Percentiles rank a stretch among this genome's conserved stretches.
These are phyloP conservation scores for Auricularia sp. DNA, from an alignment of 768 basidiomycete genomes.

Conservation along the genomic window DNA sequence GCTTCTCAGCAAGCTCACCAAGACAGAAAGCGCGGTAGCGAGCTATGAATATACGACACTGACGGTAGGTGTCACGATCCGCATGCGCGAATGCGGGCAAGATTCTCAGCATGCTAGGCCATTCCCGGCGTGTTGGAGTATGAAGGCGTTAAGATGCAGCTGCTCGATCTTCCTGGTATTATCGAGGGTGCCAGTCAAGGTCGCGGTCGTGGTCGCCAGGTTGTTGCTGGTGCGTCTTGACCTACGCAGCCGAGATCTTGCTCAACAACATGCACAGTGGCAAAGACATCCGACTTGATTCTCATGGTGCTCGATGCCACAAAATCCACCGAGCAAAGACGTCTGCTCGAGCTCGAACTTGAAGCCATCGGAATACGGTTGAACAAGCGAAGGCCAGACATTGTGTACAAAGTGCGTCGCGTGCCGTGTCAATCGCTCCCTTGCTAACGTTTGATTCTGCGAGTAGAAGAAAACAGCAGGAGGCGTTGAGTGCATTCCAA, in stretches of 20 bases:
- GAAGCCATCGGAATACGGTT: conserved; percentile 95
- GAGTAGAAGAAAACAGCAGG: conserved; percentile 67
- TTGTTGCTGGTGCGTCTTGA: conserved; percentile 64
- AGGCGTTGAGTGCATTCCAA: conserved; percentile 35
- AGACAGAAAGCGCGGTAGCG: conserved; percentile 64
- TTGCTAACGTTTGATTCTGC: too few species aligned
- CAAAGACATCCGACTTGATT: conserved; percentile 89
- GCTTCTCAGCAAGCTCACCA: conserved; percentile 81
- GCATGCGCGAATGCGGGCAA: neutral
- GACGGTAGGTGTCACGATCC: conserved; percentile 39
- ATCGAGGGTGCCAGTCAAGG: conserved; percentile 89
- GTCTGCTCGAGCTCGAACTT: conserved; percentile 81
- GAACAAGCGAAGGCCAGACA: conserved; percentile 84
- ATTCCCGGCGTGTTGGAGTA: conserved; percentile 97
- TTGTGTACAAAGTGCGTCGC: conserved; percentile 63
- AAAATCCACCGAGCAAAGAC: conserved; percentile 84
- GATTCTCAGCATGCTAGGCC: conserved; percentile 38
- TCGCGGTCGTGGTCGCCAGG: conserved; percentile 89
- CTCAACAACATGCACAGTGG: conserved; percentile 34
- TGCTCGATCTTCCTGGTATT: conserved; percentile 92
- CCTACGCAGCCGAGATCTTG: neutral
- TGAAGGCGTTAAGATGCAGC: conserved; percentile 86
- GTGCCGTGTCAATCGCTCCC: too few species aligned
- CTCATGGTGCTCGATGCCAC: conserved; percentile 89
- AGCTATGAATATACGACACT: conserved; percentile 95